Conservation (phyloP, 2,329 filamentous ascomycete genomes). For the Rhynchosporium agropyri region DNA sequence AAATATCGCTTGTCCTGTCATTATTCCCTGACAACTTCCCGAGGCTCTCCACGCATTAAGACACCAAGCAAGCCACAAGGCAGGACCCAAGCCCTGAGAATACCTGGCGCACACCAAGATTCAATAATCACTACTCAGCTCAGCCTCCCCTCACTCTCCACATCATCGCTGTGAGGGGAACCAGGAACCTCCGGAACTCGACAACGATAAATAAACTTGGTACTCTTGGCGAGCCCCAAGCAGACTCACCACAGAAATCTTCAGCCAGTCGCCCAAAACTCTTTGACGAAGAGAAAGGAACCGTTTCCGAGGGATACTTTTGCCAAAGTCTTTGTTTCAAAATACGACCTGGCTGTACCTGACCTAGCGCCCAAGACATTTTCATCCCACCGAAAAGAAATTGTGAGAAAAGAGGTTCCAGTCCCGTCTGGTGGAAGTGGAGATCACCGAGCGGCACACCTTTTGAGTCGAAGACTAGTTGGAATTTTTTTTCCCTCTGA, state of each 20-base stretch:
- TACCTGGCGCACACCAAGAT: background rate
- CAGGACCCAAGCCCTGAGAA: background rate
- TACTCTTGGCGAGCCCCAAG: no score
- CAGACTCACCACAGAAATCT: background rate
- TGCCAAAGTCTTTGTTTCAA: no score
- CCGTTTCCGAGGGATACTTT: no score
- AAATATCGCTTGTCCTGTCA: background rate
- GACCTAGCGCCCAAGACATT: no score
- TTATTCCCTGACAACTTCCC: background rate
- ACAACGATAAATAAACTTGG: background rate
- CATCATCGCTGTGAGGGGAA: background rate
- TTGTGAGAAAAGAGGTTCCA: no score
- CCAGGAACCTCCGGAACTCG: background rate
- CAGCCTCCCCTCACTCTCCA: background rate
- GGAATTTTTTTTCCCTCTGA: no score
- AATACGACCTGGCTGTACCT: no score
- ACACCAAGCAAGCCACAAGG: slow-evolving; percentile 15
- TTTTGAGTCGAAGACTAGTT: no score
- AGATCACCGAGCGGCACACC: no score
- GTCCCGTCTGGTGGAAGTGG: no score
- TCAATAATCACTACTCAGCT: background rate
- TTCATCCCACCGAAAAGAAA: no score
- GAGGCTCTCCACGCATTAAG: background rate
- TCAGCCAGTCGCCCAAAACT: background rate
- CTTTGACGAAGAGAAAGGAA: no score